Conservation (phyloP, 1,284 basidiomycete genomes). For the Cutaneotrichosporon curvatum region DNA sequence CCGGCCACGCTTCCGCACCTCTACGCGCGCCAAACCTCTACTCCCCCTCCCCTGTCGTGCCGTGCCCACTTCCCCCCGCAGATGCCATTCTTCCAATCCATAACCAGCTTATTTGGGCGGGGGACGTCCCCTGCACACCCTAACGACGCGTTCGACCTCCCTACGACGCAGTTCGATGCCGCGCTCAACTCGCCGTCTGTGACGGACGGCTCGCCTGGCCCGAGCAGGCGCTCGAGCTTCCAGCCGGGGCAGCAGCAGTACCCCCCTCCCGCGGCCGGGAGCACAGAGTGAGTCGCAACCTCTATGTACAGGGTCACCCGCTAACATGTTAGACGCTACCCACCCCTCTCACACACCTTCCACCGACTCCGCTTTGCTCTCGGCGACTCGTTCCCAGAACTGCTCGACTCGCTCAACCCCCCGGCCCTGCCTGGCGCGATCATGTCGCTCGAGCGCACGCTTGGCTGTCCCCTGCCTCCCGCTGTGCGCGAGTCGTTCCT, state of each 20-base stretch:
- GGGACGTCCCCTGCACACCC: background rate
- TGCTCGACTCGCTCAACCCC: conserved; percentile 83
- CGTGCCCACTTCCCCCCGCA: background rate
- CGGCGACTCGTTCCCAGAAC: conserved; percentile 72
- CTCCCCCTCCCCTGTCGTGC: no score
- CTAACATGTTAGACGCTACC: conserved; percentile 47
- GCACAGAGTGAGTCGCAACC: conserved; percentile 1
- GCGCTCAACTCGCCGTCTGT: background rate
- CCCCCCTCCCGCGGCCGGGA: background rate
- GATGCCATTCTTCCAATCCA: conserved; percentile 38
- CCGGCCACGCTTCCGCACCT: no score
- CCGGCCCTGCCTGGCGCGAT: conserved; percentile 70
- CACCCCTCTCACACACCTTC: conserved; percentile 71
- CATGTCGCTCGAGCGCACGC: conserved; percentile 66
- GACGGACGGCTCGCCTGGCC: background rate
- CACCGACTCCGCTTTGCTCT: conserved; percentile 69
- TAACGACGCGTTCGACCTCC: conserved; percentile 17
- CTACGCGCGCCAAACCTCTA: no score
- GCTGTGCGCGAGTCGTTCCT: conserved; percentile 78
- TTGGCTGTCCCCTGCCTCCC: conserved; percentile 70
- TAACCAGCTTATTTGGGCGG: conserved; percentile 29
- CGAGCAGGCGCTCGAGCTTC: conserved; percentile 2
- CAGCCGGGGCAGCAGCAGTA: conserved; percentile 7
- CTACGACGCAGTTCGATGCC: conserved; percentile 4
- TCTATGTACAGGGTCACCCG: no score